A percentile compares a stretch with the other conserved stretches of the same genome.
phyloP scores from a whole-genome alignment of 805 yeast genomes.

The Candida berthetii region DNA sequence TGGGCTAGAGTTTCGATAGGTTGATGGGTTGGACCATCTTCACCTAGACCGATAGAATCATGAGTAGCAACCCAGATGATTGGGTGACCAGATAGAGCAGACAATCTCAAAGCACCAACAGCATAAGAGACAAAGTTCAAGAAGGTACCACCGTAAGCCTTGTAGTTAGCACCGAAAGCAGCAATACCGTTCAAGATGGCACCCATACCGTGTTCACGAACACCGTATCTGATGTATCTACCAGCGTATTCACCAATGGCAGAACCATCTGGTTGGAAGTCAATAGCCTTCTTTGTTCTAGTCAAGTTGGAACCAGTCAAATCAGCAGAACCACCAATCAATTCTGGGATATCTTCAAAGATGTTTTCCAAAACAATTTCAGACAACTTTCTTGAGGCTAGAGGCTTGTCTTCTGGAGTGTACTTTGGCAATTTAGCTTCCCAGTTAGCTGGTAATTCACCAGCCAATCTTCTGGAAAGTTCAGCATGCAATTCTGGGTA shows the following conservation, averaged over 20 bases:
- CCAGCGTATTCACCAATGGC: constrained; percentile 85
- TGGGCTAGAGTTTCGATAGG: constrained; percentile 88
- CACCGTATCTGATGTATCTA: constrained; percentile 95
- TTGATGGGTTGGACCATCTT: constrained; percentile 92
- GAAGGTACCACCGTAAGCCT: constrained; percentile 96
- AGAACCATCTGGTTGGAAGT: constrained; percentile 85
- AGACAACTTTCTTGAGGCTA: constrained; percentile 92
- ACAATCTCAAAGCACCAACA: constrained; percentile 81
- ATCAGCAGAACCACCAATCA: constrained; percentile 98
- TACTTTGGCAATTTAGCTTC: constrained; percentile 69
- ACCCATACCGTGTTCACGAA: constrained; percentile 99
- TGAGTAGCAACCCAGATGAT: constrained; percentile 86
- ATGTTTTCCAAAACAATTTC: constrained; percentile 69
- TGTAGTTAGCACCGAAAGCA: constrained; percentile 82
- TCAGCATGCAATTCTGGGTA: constrained; percentile 79
- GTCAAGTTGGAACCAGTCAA: constrained; percentile 96
- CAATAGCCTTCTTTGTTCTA: constrained; percentile 74
- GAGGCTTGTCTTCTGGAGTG: constrained; percentile 70
- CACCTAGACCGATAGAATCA: constrained; percentile 88
- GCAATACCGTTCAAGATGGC: constrained; percentile 96
- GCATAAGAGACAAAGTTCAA: constrained; percentile 86
- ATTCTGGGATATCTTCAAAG: constrained; percentile 69
- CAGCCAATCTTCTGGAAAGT: constrained; percentile 67
- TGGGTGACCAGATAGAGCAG: constrained; percentile 80
- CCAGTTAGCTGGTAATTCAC: constrained; percentile 83